phyloP scores from a whole-genome alignment of 2,329 filamentous ascomycete genomes.

The Penicillium rolfsii region DNA sequence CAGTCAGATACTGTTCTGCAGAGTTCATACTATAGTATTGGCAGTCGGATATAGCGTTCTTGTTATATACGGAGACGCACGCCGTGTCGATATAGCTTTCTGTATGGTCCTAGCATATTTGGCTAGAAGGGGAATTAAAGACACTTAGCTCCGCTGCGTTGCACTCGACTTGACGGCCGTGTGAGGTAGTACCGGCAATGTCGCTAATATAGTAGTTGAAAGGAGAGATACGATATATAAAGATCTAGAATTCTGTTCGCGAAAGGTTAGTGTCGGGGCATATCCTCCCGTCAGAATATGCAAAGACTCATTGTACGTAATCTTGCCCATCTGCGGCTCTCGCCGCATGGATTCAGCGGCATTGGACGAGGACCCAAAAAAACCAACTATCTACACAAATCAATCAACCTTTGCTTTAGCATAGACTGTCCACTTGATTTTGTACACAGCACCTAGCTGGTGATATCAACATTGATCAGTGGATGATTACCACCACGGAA shows the following conservation, averaged over 20 bases:
- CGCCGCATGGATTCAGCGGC: no score
- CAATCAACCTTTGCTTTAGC: no score
- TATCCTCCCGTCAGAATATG: no score
- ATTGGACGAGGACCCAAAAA: no score
- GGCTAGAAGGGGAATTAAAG: conserved; percentile 61
- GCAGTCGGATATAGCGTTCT: conserved; percentile 55
- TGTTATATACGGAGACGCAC: conserved; percentile 59
- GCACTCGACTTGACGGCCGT: conserved; percentile 67
- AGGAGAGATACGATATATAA: conserved; percentile 64
- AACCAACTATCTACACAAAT: no score
- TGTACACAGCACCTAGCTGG: no score
- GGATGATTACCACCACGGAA: no score
- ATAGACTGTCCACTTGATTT: no score
- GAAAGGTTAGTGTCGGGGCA: no score
- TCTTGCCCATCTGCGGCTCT: no score
- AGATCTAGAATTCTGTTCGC: conserved; percentile 60
- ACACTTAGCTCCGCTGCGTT: conserved; percentile 68
- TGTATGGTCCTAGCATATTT: conserved; percentile 65
- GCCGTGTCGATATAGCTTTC: conserved; percentile 49
- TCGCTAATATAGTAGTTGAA: conserved; percentile 53
- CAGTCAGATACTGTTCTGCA: conserved; percentile 44
- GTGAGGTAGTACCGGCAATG: conserved; percentile 70
- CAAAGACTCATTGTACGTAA: no score
- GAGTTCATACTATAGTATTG: conserved; percentile 46
- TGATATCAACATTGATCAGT: no score